Base-by-base conservation (phyloP, 352 stramenopile species). In the Albugo laibachii region DNA sequence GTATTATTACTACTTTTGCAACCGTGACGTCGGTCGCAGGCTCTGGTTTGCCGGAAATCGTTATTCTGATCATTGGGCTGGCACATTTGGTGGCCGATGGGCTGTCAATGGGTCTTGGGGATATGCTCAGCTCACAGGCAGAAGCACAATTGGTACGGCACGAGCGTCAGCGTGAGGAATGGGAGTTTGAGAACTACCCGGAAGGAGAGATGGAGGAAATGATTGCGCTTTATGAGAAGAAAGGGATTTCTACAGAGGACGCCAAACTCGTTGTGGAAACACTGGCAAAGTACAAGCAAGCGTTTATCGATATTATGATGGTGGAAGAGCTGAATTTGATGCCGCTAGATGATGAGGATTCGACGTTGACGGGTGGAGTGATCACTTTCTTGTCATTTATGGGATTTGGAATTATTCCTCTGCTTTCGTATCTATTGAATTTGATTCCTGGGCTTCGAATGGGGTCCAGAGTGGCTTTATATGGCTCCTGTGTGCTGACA, bases 281-380 rank as follows among this genome's bases (percentile, higher is more conserved):
- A 27, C 81, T 98, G 63, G 66, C 88, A 48, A 97, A 97, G 69
- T 97, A 98, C 70, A 94, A 95, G 53, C 80, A 97, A 45, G 94
- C 95, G 24, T 98, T 98, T 64, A 87, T 97, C 34, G 89, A 97
- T 67, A 79, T 97, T 46, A 98, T 98, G 92, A 97, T 97, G 87
- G 64, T 91, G 16, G 84, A 97, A 53, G 92, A 98, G 62, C 77
- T 98, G 43, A 83, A 95, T 48, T 62, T 98, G 49, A 92, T 95
- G 70, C 83, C 93, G 0, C 82, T 93, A 27, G 85, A 95, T 50
- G 83, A 95, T 36, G 68, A 95, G 57, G 83, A 96, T 57, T 86
- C 84, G 48, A 74, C 80, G 44, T 52, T 82, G 21, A 80, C 50
- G n/a, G 76, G 76, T 18, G 76, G 85, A 13, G 49, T 95, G 47